Percentiles rank a stretch among this genome's conserved stretches.
These are phyloP conservation scores for Letharia columbiana DNA, from an alignment of 495 filamentous ascomycete species.

Conservation along the genomic window DNA sequence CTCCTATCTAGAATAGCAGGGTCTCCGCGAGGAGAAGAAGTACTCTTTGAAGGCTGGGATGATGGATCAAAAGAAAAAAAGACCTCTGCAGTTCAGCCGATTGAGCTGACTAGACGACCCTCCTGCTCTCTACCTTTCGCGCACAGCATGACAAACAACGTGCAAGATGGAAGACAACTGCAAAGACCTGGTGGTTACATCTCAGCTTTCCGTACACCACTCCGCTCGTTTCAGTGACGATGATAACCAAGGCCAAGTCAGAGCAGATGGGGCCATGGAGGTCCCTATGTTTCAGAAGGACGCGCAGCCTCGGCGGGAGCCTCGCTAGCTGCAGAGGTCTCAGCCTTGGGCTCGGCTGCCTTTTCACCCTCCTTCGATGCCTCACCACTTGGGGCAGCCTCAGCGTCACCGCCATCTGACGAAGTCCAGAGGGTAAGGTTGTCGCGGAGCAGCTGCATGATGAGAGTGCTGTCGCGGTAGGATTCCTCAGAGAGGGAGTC, in stretches of 20 bases:
- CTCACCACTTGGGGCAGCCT: slow-evolving; percentile 43
- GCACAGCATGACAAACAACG: slow-evolving; percentile 13
- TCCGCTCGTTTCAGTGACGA: slow-evolving; percentile 13
- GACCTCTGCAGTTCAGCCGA: slow-evolving; percentile 23
- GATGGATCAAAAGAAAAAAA: slow-evolving; percentile 8
- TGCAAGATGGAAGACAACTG: slow-evolving; percentile 8
- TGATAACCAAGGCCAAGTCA: slow-evolving; percentile 8
- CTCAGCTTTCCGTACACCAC: slow-evolving; percentile 7
- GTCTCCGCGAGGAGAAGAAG: slow-evolving; percentile 14
- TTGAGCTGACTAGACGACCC: slow-evolving; percentile 24
- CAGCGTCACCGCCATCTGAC: slow-evolving; percentile 79
- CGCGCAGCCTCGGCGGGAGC: slow-evolving; percentile 35
- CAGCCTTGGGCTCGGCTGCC: slow-evolving; percentile 50
- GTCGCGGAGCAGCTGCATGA: slow-evolving; percentile 99
- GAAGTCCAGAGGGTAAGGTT: slow-evolving; percentile 99
- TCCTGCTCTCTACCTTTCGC: slow-evolving; percentile 21
- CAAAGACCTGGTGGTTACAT: slow-evolving; percentile 9
- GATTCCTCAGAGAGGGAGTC: slow-evolving; percentile 98
- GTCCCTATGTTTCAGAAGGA: slow-evolving; percentile 26
- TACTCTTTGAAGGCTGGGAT: slow-evolving; percentile 14
- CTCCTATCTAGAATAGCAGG: slow-evolving; percentile 22
- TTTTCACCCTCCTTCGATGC: slow-evolving; percentile 56
- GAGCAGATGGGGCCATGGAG: slow-evolving; percentile 8
- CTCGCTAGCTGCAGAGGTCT: slow-evolving; percentile 36
- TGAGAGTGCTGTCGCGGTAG: slow-evolving; percentile 99